Conservation (phyloP, 1,284 basidiomycete genomes). For the Mrakiaceae sp. region DNA sequence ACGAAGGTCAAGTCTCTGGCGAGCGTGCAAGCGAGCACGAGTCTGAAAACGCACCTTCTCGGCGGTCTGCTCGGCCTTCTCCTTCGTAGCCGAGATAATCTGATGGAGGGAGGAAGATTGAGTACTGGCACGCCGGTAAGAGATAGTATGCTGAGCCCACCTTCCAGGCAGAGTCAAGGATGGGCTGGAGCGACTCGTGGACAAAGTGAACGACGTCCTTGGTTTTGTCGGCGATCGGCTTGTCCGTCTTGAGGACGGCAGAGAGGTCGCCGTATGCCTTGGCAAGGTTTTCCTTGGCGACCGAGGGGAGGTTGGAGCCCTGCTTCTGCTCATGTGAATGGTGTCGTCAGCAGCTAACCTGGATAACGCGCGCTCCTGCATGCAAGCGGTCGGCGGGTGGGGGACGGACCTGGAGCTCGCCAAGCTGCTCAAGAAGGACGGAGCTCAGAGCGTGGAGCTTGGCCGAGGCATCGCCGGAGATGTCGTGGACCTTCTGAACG, state of each 20-base stretch:
- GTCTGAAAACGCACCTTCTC: background rate
- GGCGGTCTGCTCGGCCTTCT: constrained; percentile 1
- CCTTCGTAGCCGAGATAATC: constrained; percentile 11
- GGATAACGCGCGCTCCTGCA: too few relatives aligned
- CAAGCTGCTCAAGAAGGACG: constrained; percentile 9
- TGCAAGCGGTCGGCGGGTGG: background rate
- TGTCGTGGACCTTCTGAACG: background rate
- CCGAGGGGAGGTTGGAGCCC: constrained; percentile 6
- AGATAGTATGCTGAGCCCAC: background rate
- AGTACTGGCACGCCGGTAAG: too few relatives aligned
- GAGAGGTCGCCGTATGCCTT: constrained; percentile 12
- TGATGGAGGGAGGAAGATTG: background rate
- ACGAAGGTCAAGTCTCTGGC: too few relatives aligned
- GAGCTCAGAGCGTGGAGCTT: constrained; percentile 10
- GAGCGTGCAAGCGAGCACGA: too few relatives aligned
- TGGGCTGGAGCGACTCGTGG: constrained; percentile 10
- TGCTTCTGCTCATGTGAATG: background rate
- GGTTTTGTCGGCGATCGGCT: background rate
- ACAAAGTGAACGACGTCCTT: constrained; percentile 6
- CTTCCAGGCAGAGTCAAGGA: constrained; percentile 1
- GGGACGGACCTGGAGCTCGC: constrained; percentile 2
- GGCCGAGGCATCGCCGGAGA: constrained; percentile 13
- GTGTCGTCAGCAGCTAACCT: too few relatives aligned
- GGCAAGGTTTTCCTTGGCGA: constrained; percentile 2
- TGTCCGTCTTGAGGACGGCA: constrained; percentile 3